These are phyloP conservation scores for Fusarium nodosum DNA, from an alignment of 2,329 filamentous ascomycete species.

Conservation along the genomic window DNA sequence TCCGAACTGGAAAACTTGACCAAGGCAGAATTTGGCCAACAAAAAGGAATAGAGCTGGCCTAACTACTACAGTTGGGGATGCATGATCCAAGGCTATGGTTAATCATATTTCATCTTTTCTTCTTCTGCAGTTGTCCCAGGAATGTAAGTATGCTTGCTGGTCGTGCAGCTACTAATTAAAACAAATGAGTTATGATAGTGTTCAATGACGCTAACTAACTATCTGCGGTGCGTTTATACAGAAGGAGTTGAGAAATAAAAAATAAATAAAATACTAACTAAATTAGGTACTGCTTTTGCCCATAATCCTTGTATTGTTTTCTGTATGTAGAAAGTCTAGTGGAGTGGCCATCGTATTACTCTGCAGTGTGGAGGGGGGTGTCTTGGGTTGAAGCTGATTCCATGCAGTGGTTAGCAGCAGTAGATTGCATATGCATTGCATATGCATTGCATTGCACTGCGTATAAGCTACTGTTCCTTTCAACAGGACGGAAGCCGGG, in stretches of 20 bases:
- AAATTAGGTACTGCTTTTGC: neutral
- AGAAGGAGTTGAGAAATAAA: conserved; percentile 9
- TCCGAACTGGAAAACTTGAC: neutral
- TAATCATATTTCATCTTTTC: neutral
- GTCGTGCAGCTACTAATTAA: neutral
- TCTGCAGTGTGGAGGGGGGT: neutral
- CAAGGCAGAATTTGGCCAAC: neutral
- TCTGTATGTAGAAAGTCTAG: neutral
- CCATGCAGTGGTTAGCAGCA: neutral
- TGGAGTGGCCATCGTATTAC: neutral
- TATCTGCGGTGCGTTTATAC: neutral
- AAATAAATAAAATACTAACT: conserved; percentile 5
- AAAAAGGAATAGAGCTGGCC: neutral
- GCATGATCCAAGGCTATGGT: conserved; percentile 5
- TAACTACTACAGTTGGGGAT: neutral
- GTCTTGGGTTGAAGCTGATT: neutral
- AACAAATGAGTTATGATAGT: neutral
- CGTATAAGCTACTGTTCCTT: neutral
- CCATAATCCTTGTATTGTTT: neutral
- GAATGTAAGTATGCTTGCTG: conserved; percentile 16
- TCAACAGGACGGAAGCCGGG: neutral
- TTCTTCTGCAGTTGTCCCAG: conserved; percentile 7
- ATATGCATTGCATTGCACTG: conserved; percentile 12
- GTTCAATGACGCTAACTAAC: conserved; percentile 18
- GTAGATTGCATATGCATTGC: neutral